phyloP scores from a whole-genome alignment of 1,139 yeast species.

The Nakaseomyces nivariensis region DNA sequence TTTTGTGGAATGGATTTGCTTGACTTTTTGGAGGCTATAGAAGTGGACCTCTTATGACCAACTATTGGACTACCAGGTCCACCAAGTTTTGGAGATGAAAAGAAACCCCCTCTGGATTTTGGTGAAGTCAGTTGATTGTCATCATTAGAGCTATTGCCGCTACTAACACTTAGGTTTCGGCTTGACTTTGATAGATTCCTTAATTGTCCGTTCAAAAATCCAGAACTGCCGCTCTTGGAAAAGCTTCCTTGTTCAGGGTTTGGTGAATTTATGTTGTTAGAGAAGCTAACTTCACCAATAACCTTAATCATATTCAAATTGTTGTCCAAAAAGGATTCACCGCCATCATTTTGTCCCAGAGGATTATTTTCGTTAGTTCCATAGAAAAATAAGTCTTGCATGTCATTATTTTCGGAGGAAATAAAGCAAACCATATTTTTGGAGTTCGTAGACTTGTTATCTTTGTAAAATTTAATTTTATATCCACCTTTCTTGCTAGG shows the following conservation, averaged over 20 bases:
- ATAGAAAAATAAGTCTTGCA: conserved; percentile 23
- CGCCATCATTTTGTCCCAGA: background rate
- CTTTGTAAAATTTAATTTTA: conserved; percentile 25
- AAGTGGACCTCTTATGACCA: conserved; percentile 4
- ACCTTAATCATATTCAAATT: conserved; percentile 14
- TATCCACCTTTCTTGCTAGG: conserved; percentile 14
- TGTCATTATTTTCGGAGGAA: conserved; percentile 18
- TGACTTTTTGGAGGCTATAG: conserved; percentile 7
- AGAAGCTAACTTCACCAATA: conserved; percentile 4
- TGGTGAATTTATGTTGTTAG: background rate
- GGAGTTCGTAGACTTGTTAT: conserved; percentile 18
- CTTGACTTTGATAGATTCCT: background rate
- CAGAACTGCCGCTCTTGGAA: conserved; percentile 2
- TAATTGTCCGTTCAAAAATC: background rate
- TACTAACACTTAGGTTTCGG: conserved; percentile 1
- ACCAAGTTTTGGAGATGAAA: conserved; percentile 4
- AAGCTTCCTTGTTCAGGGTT: background rate
- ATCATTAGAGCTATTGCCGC: conserved; percentile 2
- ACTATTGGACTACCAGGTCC: background rate
- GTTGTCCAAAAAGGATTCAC: conserved; percentile 9
- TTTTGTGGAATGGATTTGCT: conserved; percentile 4
- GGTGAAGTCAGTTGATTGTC: conserved; percentile 3
- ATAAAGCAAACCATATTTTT: conserved; percentile 21
- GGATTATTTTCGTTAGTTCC: conserved; percentile 7
- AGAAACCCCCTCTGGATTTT: conserved; percentile 1